Conservation (phyloP, 192 early-diverging fungal species). For the Coemansia sp. region DNA sequence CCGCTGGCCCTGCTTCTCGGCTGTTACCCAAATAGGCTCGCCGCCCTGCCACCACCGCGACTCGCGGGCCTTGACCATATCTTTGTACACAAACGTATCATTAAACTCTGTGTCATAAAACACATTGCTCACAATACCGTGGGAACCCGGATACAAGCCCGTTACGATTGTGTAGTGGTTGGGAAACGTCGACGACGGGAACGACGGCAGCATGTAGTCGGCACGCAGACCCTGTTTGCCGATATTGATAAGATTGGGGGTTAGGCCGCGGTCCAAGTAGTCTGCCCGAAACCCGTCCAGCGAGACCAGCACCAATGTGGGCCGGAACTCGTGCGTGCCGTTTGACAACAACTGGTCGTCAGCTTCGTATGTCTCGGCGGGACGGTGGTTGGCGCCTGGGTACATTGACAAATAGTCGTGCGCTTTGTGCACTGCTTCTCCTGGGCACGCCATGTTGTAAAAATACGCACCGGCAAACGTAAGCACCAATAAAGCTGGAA, state of each 20-base stretch:
- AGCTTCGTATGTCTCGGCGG: neutral
- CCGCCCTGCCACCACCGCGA: slow-evolving; percentile 82
- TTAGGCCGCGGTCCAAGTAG: slow-evolving; percentile 73
- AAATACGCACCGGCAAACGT: slow-evolving; percentile 20
- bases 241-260: slow-evolving; percentile 57
- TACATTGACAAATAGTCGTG: slow-evolving; percentile 29
- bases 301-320: slow-evolving; percentile 78
- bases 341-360: slow-evolving; percentile 44
- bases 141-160: slow-evolving; percentile 87
- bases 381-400: slow-evolving; percentile 19
- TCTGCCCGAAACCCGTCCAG: slow-evolving; percentile 85
- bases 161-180: slow-evolving; percentile 92
- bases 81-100: slow-evolving; percentile 75
- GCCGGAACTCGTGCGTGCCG: slow-evolving; percentile 65
- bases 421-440: neutral
- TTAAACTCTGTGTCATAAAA: slow-evolving; percentile 76
- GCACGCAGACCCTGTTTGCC: slow-evolving; percentile 44
- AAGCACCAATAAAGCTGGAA: slow-evolving; percentile 21
- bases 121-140: slow-evolving; percentile 86
- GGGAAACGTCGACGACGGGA: slow-evolving; percentile 77
- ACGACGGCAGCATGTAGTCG: slow-evolving; percentile 53
- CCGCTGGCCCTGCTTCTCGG: slow-evolving; percentile 65
- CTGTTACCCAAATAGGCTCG: slow-evolving; percentile 90
- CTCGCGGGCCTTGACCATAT: slow-evolving; percentile 60
- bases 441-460: slow-evolving; percentile 21